Evolutionary conservation across 805 yeast genomes (phyloP), one percentile per base, ranked within the genome.

Genomic region (Scheffersomyces amazonensis): DNA sequence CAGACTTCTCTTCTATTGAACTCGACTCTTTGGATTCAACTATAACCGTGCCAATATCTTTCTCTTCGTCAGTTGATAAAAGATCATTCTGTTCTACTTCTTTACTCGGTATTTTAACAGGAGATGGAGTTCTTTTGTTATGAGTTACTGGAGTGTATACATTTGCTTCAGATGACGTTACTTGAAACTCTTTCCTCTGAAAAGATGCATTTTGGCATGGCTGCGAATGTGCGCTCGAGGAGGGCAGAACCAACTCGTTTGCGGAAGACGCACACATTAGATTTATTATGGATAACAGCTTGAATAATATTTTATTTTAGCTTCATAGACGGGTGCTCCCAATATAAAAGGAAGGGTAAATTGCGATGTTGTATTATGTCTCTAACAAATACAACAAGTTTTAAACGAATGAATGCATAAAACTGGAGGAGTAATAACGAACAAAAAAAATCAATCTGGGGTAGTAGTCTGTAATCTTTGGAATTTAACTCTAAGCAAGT

Each of bases 251-350:
- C 52, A 44, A 44, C 30, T 51, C 53, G 35, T 48, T 50, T 44
- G 56, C 47, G 20, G 45, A 55, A 37, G 53, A 58, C 40, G 57
- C 56, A 53, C 56, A 60, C 68, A 62, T 62, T 44, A 61, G 66
- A 44, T 50, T 58, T 17, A 56, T 42, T 48, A 61, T 43, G 39
- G 66, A 61, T 48, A 60, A 48, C 67, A 62, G 43, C 49, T 55
- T 61, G 66, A 49, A 11, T 24, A 20, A 20, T 7, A 7, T 20
- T 7, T 7, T 20, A 7, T 7, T 24, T 24, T 27, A 27, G 17
- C n/a, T 27, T 27, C 30, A 27, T 27, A 27, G 30, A 27, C n/a
- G 17, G 30, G 27, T 10, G 12, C 27, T n/a, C n/a, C n/a, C n/a
- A n/a, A n/a, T n/a, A n/a, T n/a, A n/a, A n/a, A n/a, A n/a, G n/a